Conservation (phyloP, 2,329 filamentous ascomycete genomes). For the Lomentospora prolificans region DNA sequence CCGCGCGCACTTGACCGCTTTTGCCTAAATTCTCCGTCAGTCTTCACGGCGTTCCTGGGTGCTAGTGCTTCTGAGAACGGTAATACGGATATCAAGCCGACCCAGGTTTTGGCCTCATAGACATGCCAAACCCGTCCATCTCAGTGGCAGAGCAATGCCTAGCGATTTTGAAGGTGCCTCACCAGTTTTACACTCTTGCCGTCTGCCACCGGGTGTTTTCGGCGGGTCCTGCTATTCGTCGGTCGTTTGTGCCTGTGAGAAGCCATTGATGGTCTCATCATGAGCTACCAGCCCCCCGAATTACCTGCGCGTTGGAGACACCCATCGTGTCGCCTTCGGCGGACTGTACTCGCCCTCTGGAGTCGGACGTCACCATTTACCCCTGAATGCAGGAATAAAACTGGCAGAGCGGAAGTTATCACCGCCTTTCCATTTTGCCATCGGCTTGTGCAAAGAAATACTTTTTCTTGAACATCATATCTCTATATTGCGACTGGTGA, state of each 20-base stretch:
- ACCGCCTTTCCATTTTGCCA: not conserved
- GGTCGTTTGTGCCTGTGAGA: too few species aligned
- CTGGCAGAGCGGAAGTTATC: not conserved
- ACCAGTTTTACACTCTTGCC: not conserved
- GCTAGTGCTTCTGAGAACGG: not conserved
- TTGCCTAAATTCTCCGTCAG: conserved; percentile 8
- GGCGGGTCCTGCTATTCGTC: not conserved
- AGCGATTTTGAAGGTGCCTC: too few species aligned
- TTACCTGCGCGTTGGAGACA: not conserved
- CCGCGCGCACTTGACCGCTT: conserved; percentile 1
- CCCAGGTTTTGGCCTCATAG: not conserved
- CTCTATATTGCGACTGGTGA: not conserved
- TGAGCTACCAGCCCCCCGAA: not conserved
- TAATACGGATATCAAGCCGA: not conserved
- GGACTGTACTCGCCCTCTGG: too few species aligned
- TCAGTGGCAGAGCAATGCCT: too few species aligned
- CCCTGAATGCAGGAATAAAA: not conserved
- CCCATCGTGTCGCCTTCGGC: too few species aligned
- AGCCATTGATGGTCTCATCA: not conserved
- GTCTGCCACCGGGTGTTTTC: conserved; percentile 1
- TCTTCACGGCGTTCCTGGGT: not conserved
- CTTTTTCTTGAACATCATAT: not conserved
- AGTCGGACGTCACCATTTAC: too few species aligned
- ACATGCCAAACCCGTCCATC: too few species aligned
- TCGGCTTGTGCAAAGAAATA: not conserved